Evolutionary conservation across 176 grass and related monocot genomes (phyloP).

Genomic region (Elaeis guineensis): DNA sequence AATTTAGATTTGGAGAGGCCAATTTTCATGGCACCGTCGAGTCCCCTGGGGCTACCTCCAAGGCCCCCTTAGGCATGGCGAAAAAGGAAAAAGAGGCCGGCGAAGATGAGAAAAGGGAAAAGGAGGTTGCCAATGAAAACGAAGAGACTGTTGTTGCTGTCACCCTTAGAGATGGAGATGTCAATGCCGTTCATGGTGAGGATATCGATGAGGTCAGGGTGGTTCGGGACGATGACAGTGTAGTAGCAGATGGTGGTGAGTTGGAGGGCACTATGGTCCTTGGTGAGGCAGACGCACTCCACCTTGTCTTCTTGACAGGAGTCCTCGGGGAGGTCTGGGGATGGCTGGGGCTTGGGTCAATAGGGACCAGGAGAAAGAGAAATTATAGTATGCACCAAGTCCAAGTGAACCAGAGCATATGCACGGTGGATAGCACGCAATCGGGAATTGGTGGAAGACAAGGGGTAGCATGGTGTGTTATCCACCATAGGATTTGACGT

Average conservation of each 20-base stretch:
- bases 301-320: constrained; percentile 76
- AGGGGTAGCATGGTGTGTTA: no score
- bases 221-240: constrained; percentile 61
- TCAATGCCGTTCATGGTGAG: constrained; percentile 89
- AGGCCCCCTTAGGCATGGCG: constrained; percentile 77
- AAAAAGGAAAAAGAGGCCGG: constrained; percentile 91
- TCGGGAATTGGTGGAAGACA: no score
- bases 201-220: constrained; percentile 91
- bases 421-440: no score
- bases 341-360: constrained; percentile 31
- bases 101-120: constrained; percentile 83
- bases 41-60: no score
- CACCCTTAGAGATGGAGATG: constrained; percentile 87
- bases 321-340: constrained; percentile 65
- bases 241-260: constrained; percentile 63
- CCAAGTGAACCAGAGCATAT: no score
- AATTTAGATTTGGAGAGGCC: constrained; percentile 92
- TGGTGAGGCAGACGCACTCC: constrained; percentile 75
- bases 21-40: constrained; percentile 91
- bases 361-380: constrained; percentile 54
- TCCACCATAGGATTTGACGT: no score
- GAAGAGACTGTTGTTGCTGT: constrained; percentile 36
- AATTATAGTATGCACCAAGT: no score
- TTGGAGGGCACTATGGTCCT: constrained; percentile 66
- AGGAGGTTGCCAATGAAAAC: constrained; percentile 77